Evolutionary conservation across 2,329 filamentous ascomycete genomes (phyloP), one percentile per base, ranked within the genome.

Genomic region (Sarocladiaceae sp.): DNA sequence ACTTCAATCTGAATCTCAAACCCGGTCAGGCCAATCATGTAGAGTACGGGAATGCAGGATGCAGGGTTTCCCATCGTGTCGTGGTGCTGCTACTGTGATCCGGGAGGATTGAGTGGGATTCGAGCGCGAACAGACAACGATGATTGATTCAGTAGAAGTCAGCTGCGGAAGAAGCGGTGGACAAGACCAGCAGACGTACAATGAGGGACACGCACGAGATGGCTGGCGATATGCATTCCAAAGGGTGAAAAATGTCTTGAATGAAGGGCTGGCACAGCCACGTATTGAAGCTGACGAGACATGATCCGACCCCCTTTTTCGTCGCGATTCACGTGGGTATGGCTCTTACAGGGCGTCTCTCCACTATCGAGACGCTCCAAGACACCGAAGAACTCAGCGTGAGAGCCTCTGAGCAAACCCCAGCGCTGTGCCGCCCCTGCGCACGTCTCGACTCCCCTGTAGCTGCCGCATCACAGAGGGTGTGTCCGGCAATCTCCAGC

Each of bases 1-100:
- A 50, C 31, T 37, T 50, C 31, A 50, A 37, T 50, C 47, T 50
- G 31, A 36, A 37, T 50, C 47, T 50, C 47, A 50, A 50, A 50
- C 47, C 28, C 33, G 47, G 47, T 37, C 29, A 36, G 33, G 22
- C 47, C 47, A 50, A 50, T 50, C 44, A 48, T 48, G 44, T 11
- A 20, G 26, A 17, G 44, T 48, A 20, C 15, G 28, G 3, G 28
- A 48, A 48, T 33, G 44, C 28, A 33, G 26, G 44, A 18, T 33
- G 44, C 44, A 48, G 44, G 44, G 44, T 20, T 48, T 15, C 10
- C n/a, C 44, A 48, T 33, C 18, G 22, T 46, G 40, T 33, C 28
- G 17, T 48, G 44, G 4, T 26, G 22, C 23, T 46, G 22, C n/a
- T n/a, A n/a, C n/a, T n/a, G n/a, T n/a, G n/a, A n/a, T n/a, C n/a